Conservation (phyloP, 371 early-diverging fungal species). For the Rhizopus sp. region DNA sequence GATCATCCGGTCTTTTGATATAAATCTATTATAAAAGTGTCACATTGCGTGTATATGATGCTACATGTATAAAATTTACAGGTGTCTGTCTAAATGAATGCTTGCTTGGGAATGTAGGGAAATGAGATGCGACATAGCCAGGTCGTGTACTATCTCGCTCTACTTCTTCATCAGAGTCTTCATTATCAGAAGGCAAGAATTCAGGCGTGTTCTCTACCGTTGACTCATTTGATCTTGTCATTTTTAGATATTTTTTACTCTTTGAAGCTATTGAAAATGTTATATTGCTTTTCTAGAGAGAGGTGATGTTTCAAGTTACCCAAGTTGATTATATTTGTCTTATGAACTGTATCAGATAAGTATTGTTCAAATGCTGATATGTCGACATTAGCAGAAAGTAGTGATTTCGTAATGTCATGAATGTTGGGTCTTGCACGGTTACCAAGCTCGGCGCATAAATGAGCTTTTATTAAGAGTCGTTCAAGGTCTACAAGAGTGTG, state of each 20-base stretch:
- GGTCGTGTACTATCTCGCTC: slow-evolving; percentile 28
- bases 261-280: slow-evolving; percentile 5
- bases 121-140: slow-evolving; percentile 52
- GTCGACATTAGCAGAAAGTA: slow-evolving; percentile 39
- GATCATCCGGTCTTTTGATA: slow-evolving; percentile 60
- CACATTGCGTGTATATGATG: background rate
- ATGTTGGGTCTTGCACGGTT: slow-evolving; percentile 56
- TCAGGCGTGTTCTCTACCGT: slow-evolving; percentile 37
- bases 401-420: slow-evolving; percentile 52
- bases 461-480: slow-evolving; percentile 45
- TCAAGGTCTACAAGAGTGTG: slow-evolving; percentile 46
- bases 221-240: slow-evolving; percentile 20
- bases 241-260: slow-evolving; percentile 26
- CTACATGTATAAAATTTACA: slow-evolving; percentile 32
- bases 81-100: slow-evolving; percentile 66
- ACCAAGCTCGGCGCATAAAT: slow-evolving; percentile 55
- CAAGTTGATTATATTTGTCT: background rate
- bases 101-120: slow-evolving; percentile 61
- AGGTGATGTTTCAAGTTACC: background rate
- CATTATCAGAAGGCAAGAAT: slow-evolving; percentile 49
- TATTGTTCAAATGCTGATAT: slow-evolving; percentile 39
- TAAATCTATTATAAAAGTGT: slow-evolving; percentile 43
- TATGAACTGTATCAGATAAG: slow-evolving; percentile 7
- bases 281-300: background rate
- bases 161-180: slow-evolving; percentile 42